Conservation (phyloP, 352 stramenopile species). For the Phytophthora multivora region DNA sequence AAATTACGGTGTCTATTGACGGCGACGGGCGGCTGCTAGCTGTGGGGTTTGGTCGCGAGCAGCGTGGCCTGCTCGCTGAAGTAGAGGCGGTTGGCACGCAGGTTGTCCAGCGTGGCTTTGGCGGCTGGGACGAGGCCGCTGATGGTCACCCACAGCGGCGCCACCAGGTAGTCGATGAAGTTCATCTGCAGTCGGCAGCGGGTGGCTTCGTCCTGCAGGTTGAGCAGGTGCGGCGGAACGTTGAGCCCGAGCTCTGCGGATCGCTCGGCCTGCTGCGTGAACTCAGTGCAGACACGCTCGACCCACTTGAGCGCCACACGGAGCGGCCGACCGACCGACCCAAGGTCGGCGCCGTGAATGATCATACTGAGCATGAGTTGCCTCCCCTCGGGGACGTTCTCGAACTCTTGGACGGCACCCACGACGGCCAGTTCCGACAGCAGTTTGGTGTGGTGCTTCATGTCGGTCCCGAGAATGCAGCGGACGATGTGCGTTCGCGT, state of each 20-base stretch:
- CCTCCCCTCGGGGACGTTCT: slow-evolving; percentile 61
- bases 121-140: slow-evolving; percentile 59
- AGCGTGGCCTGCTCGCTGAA: slow-evolving; percentile 67
- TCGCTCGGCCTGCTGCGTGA: slow-evolving; percentile 69
- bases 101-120: slow-evolving; percentile 50
- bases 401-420: slow-evolving; percentile 51
- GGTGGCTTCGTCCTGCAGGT: slow-evolving; percentile 69
- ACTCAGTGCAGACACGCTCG: slow-evolving; percentile 77
- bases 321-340: slow-evolving; percentile 58
- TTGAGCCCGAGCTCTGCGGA: slow-evolving; percentile 62
- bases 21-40: slow-evolving; percentile 4
- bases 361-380: slow-evolving; percentile 86
- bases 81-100: slow-evolving; percentile 67
- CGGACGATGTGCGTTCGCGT: slow-evolving; percentile 70
- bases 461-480: slow-evolving; percentile 81
- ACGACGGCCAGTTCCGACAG: slow-evolving; percentile 56
- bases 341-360: slow-evolving; percentile 79
- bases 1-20: slow-evolving; percentile 16
- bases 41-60: slow-evolving; percentile 42
- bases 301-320: slow-evolving; percentile 68
- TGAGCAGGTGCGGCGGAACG: slow-evolving; percentile 75
- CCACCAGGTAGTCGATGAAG: slow-evolving; percentile 87
- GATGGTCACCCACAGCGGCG: slow-evolving; percentile 72
- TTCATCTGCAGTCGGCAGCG: slow-evolving; percentile 78
- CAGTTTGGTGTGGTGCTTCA: slow-evolving; percentile 83